Evolutionary conservation across 2,329 filamentous ascomycete genomes (phyloP).

Genomic region (Daldinia eschscholtzii): DNA sequence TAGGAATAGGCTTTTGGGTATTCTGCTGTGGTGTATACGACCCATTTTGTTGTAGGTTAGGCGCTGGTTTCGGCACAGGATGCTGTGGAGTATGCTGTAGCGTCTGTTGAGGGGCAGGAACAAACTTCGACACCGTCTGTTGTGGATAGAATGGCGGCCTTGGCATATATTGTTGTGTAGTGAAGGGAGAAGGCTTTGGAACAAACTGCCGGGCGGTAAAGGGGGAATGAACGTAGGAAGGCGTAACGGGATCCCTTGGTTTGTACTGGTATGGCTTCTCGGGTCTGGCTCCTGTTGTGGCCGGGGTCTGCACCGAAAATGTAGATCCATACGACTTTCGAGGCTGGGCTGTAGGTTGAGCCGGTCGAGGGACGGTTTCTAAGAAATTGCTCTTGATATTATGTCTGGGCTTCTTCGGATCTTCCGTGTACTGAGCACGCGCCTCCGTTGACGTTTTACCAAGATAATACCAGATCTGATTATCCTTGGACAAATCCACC

Average conservation of each 20-base stretch:
- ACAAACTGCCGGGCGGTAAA: slow-evolving; percentile 56
- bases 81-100: slow-evolving; percentile 25
- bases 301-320: slow-evolving; percentile 44
- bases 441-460: slow-evolving; percentile 89
- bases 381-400: slow-evolving; percentile 79
- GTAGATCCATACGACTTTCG: slow-evolving; percentile 50
- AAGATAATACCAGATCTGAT: slow-evolving; percentile 90
- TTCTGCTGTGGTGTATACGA: slow-evolving; percentile 11
- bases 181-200: slow-evolving; percentile 47
- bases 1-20: slow-evolving; percentile 11
- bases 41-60: slow-evolving; percentile 14
- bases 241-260: slow-evolving; percentile 48
- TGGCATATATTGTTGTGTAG: slow-evolving; percentile 45
- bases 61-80: slow-evolving; percentile 19
- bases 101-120: slow-evolving; percentile 15
- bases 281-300: slow-evolving; percentile 38
- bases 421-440: slow-evolving; percentile 89
- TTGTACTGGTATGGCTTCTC: slow-evolving; percentile 55
- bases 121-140: slow-evolving; percentile 10
- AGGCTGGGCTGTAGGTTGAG: slow-evolving; percentile 43
- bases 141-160: slow-evolving; percentile 29
- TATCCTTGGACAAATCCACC: slow-evolving; percentile 77
- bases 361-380: slow-evolving; percentile 73
- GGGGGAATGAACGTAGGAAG: slow-evolving; percentile 44
- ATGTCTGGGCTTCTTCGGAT: slow-evolving; percentile 70